phyloP scores from a whole-genome alignment of 768 basidiomycete genomes.

The Russula earlei region DNA sequence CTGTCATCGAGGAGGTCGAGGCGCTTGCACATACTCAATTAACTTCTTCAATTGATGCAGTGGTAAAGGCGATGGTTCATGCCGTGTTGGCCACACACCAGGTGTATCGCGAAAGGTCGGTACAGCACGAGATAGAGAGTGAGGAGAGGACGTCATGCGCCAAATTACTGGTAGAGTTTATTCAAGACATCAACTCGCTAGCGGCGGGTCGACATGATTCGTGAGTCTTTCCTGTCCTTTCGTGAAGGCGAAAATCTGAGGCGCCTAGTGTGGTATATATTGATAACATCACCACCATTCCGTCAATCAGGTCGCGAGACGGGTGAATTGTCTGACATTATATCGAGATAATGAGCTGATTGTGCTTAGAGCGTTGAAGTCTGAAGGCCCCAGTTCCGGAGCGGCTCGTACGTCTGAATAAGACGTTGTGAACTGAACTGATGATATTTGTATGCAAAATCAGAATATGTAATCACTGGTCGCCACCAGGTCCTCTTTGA shows the following conservation, averaged over 20 bases:
- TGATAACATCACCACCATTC: neutral
- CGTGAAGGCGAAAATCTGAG: neutral
- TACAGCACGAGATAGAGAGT: constrained; percentile 2
- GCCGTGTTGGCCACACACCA: constrained; percentile 11
- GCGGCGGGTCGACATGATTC: neutral
- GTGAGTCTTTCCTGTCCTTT: neutral
- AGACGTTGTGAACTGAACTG: neutral
- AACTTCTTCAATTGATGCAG: neutral
- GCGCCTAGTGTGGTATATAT: neutral
- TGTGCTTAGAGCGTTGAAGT: neutral
- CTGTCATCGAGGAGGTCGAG: neutral
- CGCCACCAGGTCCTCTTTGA: neutral
- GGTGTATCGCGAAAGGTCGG: neutral
- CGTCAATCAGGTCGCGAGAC: neutral
- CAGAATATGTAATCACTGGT: constrained; percentile 11
- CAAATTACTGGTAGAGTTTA: neutral
- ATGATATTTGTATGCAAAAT: neutral
- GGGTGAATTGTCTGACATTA: neutral
- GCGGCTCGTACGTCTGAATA: neutral
- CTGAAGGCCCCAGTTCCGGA: neutral
- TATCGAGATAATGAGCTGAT: neutral
- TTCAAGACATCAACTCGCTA: constrained; percentile 3
- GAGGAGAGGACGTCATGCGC: neutral
- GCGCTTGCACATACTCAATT: constrained; percentile 3
- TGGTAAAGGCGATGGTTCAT: neutral